phyloP scores from a whole-genome alignment of 441 rosid species.

The Euphorbia neoarborescens region DNA sequence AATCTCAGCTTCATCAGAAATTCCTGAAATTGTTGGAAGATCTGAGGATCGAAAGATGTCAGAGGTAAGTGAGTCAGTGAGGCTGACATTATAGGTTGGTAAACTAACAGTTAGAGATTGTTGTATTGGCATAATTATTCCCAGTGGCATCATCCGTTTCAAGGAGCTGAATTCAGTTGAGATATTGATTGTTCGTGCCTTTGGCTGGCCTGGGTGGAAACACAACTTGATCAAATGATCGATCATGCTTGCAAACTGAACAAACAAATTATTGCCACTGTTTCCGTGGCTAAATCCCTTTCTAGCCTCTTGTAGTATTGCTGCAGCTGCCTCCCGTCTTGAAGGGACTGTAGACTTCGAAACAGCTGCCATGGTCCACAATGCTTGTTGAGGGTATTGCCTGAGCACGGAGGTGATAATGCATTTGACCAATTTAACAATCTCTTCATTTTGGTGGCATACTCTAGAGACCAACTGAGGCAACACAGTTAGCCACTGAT shows the following conservation, averaged over 20 bases:
- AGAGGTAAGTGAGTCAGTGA: constrained; percentile 43
- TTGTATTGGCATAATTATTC: constrained; percentile 87
- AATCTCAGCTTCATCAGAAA: constrained; percentile 96
- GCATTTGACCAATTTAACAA: constrained; percentile 66
- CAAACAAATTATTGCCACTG: constrained; percentile 66
- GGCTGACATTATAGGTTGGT: constrained; percentile 52
- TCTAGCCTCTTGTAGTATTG: constrained; percentile 86
- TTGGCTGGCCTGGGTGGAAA: constrained; percentile 86
- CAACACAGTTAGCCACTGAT: constrained; percentile 91
- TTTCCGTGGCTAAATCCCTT: constrained; percentile 73
- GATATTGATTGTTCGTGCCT: constrained; percentile 73
- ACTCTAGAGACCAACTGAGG: constrained; percentile 98
- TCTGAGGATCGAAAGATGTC: constrained; percentile 70
- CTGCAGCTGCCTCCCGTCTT: constrained; percentile 92
- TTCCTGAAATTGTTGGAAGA: constrained; percentile 84
- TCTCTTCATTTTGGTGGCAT: constrained; percentile 94
- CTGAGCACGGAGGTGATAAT: constrained; percentile 79
- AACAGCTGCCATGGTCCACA: constrained; percentile 98
- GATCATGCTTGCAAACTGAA: constrained; percentile 79
- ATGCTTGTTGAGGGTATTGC: constrained; percentile 90
- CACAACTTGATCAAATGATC: constrained; percentile 91
- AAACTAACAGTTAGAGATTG: constrained; percentile 88
- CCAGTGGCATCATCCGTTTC: constrained; percentile 97
- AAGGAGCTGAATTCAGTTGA: constrained; percentile 94
- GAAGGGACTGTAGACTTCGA: constrained; percentile 92